Evolutionary conservation across 805 yeast genomes (phyloP).

Genomic region (Candida rishiriensis): DNA sequence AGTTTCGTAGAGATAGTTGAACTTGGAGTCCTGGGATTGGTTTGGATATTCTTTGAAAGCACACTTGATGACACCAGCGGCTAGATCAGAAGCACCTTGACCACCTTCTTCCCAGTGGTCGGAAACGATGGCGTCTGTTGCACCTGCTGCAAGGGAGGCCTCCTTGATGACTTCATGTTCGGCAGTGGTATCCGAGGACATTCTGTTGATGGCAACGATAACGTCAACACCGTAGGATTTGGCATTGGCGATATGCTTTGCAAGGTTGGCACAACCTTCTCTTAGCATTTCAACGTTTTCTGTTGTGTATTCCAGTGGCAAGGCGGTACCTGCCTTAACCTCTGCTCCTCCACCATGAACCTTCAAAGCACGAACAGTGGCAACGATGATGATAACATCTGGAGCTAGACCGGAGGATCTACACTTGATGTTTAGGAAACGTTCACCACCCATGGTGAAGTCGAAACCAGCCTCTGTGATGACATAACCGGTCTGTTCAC

Average conservation of each 20-base stretch:
- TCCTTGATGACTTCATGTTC: slow-evolving; percentile 78
- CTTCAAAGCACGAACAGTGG: slow-evolving; percentile 95
- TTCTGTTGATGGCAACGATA: slow-evolving; percentile 88
- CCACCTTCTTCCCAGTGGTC: slow-evolving; percentile 98
- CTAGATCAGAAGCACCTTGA: slow-evolving; percentile 78
- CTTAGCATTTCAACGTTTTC: slow-evolving; percentile 78
- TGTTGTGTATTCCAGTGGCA: slow-evolving; percentile 74
- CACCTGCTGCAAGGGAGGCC: slow-evolving; percentile 88
- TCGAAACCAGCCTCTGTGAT: slow-evolving; percentile 98
- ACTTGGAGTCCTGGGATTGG: slow-evolving; percentile 32
- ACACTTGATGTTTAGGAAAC: slow-evolving; percentile 93
- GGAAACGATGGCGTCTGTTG: slow-evolving; percentile 82
- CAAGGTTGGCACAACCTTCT: slow-evolving; percentile 81
- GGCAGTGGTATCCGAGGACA: slow-evolving; percentile 73
- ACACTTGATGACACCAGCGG: slow-evolving; percentile 77
- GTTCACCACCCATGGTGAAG: slow-evolving; percentile 99
- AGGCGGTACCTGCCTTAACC: slow-evolving; percentile 86
- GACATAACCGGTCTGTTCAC: slow-evolving; percentile 67
- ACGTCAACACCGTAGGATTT: slow-evolving; percentile 85
- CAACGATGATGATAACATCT: slow-evolving; percentile 88
- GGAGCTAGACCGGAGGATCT: slow-evolving; percentile 86
- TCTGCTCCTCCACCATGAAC: slow-evolving; percentile 97
- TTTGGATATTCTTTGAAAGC: slow-evolving; percentile 39
- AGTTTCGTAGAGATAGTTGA: slow-evolving; percentile 65
- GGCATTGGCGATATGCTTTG: slow-evolving; percentile 86